phyloP scores from a whole-genome alignment of 768 basidiomycete species.

The Podaxis sp. region DNA sequence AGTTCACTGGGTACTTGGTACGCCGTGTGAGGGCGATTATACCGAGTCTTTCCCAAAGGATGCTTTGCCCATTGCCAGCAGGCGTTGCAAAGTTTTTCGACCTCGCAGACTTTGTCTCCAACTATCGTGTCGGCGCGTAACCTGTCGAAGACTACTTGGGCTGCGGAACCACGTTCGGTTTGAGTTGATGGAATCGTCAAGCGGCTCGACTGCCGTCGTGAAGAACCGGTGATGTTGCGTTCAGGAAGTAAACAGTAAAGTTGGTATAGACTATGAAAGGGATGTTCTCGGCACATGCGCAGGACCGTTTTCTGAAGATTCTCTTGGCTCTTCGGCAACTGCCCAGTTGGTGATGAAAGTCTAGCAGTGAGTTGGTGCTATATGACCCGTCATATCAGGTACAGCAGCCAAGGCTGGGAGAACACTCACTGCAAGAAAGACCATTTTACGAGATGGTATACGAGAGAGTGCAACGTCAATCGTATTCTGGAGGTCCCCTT shows the following conservation, averaged over 20 bases:
- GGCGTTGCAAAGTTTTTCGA: conserved; percentile 63
- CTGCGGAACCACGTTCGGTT: conserved; percentile 63
- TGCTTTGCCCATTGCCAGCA: conserved; percentile 75
- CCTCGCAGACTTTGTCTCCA: conserved; percentile 42
- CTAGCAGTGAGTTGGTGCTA: conserved; percentile 92
- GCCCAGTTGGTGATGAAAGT: conserved; percentile 44
- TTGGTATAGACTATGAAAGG: conserved; percentile 92
- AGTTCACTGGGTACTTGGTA: conserved; percentile 29
- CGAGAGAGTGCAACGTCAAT: conserved; percentile 48
- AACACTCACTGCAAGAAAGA: conserved; percentile 68
- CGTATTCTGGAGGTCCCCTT: conserved; percentile 39
- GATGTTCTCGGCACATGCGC: conserved; percentile 85
- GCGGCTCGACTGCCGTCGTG: conserved; percentile 49
- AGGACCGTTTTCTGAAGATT: conserved; percentile 65
- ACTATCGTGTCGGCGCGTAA: conserved; percentile 42
- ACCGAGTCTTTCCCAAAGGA: conserved; percentile 41
- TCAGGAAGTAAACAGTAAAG: conserved; percentile 64
- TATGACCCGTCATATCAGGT: not conserved
- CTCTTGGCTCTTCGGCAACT: conserved; percentile 43
- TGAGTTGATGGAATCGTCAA: conserved; percentile 44
- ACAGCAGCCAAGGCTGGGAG: not conserved
- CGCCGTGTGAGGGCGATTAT: conserved; percentile 17
- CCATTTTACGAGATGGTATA: conserved; percentile 85
- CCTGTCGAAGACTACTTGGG: conserved; percentile 56
- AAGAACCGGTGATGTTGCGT: conserved; percentile 9